Evolutionary conservation across 2,329 filamentous ascomycete species (phyloP), one percentile per base, ranked within the genome.

Genomic region (Aspergillus sergii): DNA sequence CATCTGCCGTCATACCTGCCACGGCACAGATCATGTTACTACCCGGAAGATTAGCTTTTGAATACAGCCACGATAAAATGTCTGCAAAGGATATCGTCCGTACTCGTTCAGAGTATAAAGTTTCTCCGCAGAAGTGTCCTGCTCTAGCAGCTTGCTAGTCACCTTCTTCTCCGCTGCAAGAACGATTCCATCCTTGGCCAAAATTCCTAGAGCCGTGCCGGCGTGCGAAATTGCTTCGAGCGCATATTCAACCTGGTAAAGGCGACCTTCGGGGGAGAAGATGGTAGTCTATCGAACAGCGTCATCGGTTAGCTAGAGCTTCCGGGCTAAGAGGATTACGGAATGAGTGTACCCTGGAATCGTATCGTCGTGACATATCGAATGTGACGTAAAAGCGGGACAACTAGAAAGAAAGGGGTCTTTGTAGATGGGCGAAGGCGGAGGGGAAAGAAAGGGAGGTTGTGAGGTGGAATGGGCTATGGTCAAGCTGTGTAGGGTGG

Each of bases 11-110:
- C 94, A 99, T 98, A 77, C 95, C 95, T 73, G 95, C 95, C 64
- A 99, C 95, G 66, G 95, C 95, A 81, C 94, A 97, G 82, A 99
- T 98, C 96, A 99, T 99, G 85, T 99, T 99, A 84, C 94, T 98
- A 70, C 43, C 30, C 23, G 21, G 58, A 51, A 16, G 6, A 51
- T 72, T 63, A 75, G 71, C 59, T 62, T 28, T 10, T 16, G 7
- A 26, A 23, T 16, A 59, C 14, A 19, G 23, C 26, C 53, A 51
- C 12, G 14, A 30, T 39, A 9, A 7, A 23, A 45, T 43, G 11
- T n/a, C 26, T 26, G 43, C 23, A n/a, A 34, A 43, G 58, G 26
- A n/a, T n/a, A 28, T 36, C 55, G 63, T 10, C 75, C 91, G 67
- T 85, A 97, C 94, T 99, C 95, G 74, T 99, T 99, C 74, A 99